Conservation (phyloP, 768 basidiomycete genomes). For the Lentinula edodes region DNA sequence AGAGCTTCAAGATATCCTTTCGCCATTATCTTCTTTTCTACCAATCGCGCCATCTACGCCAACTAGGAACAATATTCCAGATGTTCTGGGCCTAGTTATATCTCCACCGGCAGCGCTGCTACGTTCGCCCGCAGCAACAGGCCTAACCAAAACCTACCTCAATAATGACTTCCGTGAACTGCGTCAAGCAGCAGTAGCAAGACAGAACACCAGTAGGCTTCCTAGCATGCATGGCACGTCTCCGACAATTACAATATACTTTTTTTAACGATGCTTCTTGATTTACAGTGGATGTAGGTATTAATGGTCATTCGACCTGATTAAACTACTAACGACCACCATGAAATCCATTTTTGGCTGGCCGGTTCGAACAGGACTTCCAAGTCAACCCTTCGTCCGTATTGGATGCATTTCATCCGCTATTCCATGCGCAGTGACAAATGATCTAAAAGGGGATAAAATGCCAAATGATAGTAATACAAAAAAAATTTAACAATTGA, state of each 20-base stretch:
- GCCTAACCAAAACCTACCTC: constrained; percentile 75
- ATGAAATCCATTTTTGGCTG: constrained; percentile 2
- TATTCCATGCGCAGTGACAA: constrained; percentile 2
- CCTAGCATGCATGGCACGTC: constrained; percentile 74
- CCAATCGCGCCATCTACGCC: constrained; percentile 46
- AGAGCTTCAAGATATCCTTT: constrained; percentile 44
- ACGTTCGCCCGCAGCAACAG: constrained; percentile 67
- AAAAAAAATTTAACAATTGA: constrained; percentile 9
- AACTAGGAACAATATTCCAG: constrained; percentile 43
- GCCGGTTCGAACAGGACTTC: constrained; percentile 21
- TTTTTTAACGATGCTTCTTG: neutral
- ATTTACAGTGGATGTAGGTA: constrained; percentile 45
- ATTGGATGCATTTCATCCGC: constrained; percentile 16
- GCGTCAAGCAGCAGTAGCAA: constrained; percentile 58
- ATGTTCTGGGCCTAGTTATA: constrained; percentile 59
- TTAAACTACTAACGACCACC: constrained; percentile 9
- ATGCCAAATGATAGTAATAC: constrained; percentile 11
- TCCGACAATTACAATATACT: too few relatives aligned
- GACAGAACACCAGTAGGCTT: constrained; percentile 80
- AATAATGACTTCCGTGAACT: constrained; percentile 81
- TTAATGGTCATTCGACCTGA: constrained; percentile 19
- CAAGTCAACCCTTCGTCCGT: constrained; percentile 22
- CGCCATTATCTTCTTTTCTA: constrained; percentile 20
- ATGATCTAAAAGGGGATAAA: neutral
- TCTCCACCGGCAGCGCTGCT: constrained; percentile 69